Base-by-base conservation (phyloP, 352 stramenopile species). In the Phytophthora vignae region DNA sequence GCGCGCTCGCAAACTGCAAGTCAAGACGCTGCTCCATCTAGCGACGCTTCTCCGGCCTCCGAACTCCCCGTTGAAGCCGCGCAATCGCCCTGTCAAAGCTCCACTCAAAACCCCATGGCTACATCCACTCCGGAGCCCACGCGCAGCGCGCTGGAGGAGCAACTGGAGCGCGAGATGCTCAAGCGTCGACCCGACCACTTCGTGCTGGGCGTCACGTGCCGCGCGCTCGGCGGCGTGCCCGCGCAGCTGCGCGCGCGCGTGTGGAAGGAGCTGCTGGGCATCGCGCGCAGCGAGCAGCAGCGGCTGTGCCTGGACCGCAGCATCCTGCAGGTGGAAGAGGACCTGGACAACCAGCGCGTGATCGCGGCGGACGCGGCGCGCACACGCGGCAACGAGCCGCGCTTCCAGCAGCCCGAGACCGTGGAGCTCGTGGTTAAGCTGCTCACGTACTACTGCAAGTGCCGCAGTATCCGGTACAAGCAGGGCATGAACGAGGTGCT, bases 401-500 rank as follows among this genome's bases (percentile, higher is more conserved):
- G 84, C 33, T 98, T 98, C 68, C 71, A 90, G 44, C 74, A 88
- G 61, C 81, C 81, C 0, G 78, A 91, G 68, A 96, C 92, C 4
- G 72, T 94, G 58, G 89, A 91, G 48, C 69, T 87, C 10, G 79
- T 98, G 57, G 72, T 77, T 10, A 91, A 95, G 67, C 70, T 98
- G 59, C 81, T 98, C 33, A 98, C 94, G 14, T 97, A 96, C 69
- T 98, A 98, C 73, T 98, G 94, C 89, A 98, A 98, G 67, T 85
- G 80, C 57, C 87, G 93, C 53, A 92, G 76, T 42, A 87, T 98
- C 56, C 73, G 79, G 21, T 98, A 98, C 89, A 98, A 98, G 60
- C 93, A 98, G 77, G 94, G 94, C 15, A 96, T 98, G 93, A 98
- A 98, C 74, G 94, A 98, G 73, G 91, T 98, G 52, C 76, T 98